phyloP scores from a whole-genome alignment of 371 early-diverging fungal genomes.

The Mucor circinelloides region DNA sequence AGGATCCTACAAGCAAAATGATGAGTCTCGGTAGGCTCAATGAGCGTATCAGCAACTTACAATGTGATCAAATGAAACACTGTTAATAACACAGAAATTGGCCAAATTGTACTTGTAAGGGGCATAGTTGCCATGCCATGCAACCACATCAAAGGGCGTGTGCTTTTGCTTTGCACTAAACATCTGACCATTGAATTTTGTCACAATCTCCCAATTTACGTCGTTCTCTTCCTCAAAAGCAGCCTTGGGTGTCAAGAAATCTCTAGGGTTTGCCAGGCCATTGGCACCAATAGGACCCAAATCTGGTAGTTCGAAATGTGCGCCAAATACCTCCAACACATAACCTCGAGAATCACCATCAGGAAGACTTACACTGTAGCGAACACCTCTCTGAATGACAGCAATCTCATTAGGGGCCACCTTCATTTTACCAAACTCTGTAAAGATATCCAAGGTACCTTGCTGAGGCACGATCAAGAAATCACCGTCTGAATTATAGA shows the following conservation, averaged over 20 bases:
- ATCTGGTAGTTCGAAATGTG: slow-evolving; percentile 94
- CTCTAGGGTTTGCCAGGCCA: slow-evolving; percentile 94
- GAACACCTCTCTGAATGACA: slow-evolving; percentile 92
- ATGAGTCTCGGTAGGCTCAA: background rate
- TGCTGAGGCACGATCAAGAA: slow-evolving; percentile 95
- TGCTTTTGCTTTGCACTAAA: slow-evolving; percentile 79
- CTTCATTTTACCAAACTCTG: slow-evolving; percentile 90
- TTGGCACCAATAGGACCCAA: slow-evolving; percentile 97
- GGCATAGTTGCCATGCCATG: slow-evolving; percentile 98
- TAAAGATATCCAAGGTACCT: slow-evolving; percentile 83
- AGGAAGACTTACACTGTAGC: slow-evolving; percentile 78
- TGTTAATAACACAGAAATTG: slow-evolving; percentile 84
- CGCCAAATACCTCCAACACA: slow-evolving; percentile 85
- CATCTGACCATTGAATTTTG: slow-evolving; percentile 84
- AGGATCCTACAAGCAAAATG: slow-evolving; percentile 64
- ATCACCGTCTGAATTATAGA: slow-evolving; percentile 93
- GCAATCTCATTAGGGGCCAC: slow-evolving; percentile 91
- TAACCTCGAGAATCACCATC: slow-evolving; percentile 92
- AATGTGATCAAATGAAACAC: slow-evolving; percentile 91
- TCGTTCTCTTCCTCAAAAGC: slow-evolving; percentile 68
- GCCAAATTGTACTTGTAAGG: slow-evolving; percentile 95
- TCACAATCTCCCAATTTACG: slow-evolving; percentile 65
- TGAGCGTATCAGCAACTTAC: slow-evolving; percentile 37
- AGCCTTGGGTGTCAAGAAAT: slow-evolving; percentile 90
- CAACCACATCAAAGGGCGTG: slow-evolving; percentile 95